These are phyloP conservation scores for Marchantia paleacea DNA, from an alignment of 225 moss, liverwort and hornwort species.

Conservation along the genomic window DNA sequence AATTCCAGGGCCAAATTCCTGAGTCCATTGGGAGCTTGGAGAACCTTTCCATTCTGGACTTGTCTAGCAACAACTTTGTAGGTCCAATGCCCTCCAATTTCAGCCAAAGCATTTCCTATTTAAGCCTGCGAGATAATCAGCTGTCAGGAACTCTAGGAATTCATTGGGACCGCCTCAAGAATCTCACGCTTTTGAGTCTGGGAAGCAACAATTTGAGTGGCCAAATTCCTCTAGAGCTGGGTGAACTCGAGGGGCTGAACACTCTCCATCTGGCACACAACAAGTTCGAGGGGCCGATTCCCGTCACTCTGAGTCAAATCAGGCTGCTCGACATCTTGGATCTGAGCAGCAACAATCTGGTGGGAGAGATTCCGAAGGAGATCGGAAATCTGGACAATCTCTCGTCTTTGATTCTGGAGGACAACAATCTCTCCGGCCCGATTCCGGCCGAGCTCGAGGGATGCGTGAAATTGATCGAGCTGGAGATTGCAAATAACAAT, in stretches of 20 bases:
- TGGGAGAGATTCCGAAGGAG: constrained; percentile 32
- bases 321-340: constrained; percentile 34
- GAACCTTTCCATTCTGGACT: constrained; percentile 34
- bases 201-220: constrained; percentile 31
- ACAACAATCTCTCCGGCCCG: constrained; percentile 37
- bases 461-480: constrained; percentile 26
- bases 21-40: constrained; percentile 25
- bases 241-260: constrained; percentile 28
- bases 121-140: constrained; percentile 14
- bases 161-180: constrained; percentile 20
- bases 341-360: constrained; percentile 39
- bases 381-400: constrained; percentile 32
- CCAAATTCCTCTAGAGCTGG: constrained; percentile 28
- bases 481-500: constrained; percentile 35
- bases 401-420: constrained; percentile 24
- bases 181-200: constrained; percentile 27
- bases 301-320: constrained; percentile 29
- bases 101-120: background rate
- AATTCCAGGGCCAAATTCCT: constrained; percentile 27
- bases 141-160: constrained; percentile 9
- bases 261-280: constrained; percentile 41
- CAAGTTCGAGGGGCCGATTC: constrained; percentile 39
- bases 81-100: constrained; percentile 31
- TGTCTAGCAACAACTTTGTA: constrained; percentile 28
- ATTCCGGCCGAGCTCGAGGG: constrained; percentile 30